Base-by-base conservation (phyloP, 2,329 filamentous ascomycete genomes). In the Fusarium xyrophilum region DNA sequence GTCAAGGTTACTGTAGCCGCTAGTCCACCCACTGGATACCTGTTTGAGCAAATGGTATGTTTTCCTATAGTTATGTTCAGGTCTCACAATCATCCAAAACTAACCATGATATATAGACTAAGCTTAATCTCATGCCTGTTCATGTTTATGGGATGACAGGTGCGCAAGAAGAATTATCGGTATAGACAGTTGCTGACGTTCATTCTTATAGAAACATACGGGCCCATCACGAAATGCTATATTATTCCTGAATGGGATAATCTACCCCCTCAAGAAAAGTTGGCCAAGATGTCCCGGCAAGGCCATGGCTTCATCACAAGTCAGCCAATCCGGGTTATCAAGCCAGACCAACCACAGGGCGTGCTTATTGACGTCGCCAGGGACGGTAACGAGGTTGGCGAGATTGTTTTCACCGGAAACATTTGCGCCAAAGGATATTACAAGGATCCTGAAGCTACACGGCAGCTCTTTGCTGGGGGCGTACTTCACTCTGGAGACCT, bases 211-310 rank as follows among this genome's bases (percentile, higher is more conserved):
- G 87, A 98, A 81, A 98, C 95, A 0, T 98, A 98, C 74, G 96
- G 96, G 0, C 96, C 96, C 13, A 95, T 97, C 63, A 98, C 94
- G 2, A 97, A 96, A 78, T 93, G 94, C 13, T 99, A 99, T 74
- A 84, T 91, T 58, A 86, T 98, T 80, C 93, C 93, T 0, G 84
- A 86, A 32, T 99, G 96, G 96, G 89, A 96, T n/a, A 75, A 78
- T 0, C 82, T 97, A 2, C 86, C 91, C 0, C 69, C 82, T 7
- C 88, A 91, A 30, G 92, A 97, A 65, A 93, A 91, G 77, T 99
- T 94, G 75, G 87, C 87, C 67, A 90, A 88, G 73, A 97, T 98
- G 95, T 95, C 96, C 8, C 86, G 95, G 7, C 96, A 99, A 79
- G 96, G 95, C 1, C 93, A 97, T 78, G 95, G 93, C 1, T 96